phyloP scores from a whole-genome alignment of 2,329 filamentous ascomycete species.

The Neobulgaria alba region DNA sequence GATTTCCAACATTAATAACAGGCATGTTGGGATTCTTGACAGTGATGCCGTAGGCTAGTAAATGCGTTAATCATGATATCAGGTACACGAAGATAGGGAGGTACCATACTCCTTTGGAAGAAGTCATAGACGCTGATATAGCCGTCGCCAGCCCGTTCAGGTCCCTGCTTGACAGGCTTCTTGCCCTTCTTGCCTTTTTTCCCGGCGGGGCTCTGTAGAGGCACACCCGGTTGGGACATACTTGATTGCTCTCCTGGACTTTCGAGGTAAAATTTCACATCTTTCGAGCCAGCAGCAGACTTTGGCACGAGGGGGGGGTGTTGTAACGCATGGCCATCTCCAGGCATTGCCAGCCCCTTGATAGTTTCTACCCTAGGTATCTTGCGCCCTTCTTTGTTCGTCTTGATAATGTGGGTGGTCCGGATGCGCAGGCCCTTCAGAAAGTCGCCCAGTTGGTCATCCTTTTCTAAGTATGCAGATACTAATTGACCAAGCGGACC shows the following conservation, averaged over 20 bases:
- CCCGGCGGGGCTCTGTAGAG: no score
- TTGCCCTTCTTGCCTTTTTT: conserved; percentile 14
- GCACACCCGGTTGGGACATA: no score
- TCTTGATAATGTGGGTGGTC: conserved; percentile 29
- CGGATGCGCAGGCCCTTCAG: conserved; percentile 33
- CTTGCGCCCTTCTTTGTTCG: conserved; percentile 25
- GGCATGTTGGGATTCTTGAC: conserved; percentile 36
- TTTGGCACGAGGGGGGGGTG: conserved; percentile 26
- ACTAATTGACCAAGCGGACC: conserved; percentile 25
- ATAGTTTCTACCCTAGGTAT: conserved; percentile 35
- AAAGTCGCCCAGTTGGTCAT: conserved; percentile 4
- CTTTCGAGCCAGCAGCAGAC: conserved; percentile 34
- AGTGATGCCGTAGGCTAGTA: conserved; percentile 19
- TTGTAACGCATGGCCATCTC: conserved; percentile 25
- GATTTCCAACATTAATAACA: conserved; percentile 55
- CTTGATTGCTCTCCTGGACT: conserved; percentile 12
- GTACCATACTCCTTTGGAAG: conserved; percentile 35
- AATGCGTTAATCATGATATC: conserved; percentile 5
- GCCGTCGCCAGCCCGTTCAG: conserved; percentile 15
- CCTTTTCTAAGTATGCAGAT: neutral
- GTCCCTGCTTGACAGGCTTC: conserved; percentile 20
- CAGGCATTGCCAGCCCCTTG: conserved; percentile 30
- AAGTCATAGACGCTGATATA: conserved; percentile 47
- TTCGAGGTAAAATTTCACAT: conserved; percentile 44
- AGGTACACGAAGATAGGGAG: neutral